These are phyloP conservation scores for Garcia nutans DNA, from an alignment of 345 rosid genomes.

Conservation along the genomic window DNA sequence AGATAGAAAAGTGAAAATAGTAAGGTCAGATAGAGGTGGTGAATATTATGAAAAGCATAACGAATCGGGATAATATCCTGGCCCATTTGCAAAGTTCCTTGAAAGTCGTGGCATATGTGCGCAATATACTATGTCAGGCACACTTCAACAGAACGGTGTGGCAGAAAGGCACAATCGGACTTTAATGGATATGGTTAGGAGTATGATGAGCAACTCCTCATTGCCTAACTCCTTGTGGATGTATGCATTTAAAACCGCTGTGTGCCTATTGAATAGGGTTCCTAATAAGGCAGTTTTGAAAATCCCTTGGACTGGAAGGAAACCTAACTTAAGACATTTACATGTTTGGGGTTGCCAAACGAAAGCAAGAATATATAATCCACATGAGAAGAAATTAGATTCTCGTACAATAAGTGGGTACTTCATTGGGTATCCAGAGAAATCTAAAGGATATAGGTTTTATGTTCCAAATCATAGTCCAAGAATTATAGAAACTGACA, in stretches of 20 bases:
- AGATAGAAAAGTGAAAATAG: background rate
- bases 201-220: background rate
- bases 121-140: too few relatives aligned
- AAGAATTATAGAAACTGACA: constrained; percentile 7
- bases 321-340: too few relatives aligned
- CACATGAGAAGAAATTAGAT: too few relatives aligned
- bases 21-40: background rate
- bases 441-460: background rate
- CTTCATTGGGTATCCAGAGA: too few relatives aligned
- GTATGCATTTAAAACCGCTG: background rate
- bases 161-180: too few relatives aligned
- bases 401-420: too few relatives aligned
- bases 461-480: constrained; percentile 10
- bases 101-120: background rate
- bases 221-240: background rate
- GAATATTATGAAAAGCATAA: background rate
- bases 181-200: too few relatives aligned
- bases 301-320: background rate
- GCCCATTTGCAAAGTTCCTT: background rate
- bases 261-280: background rate
- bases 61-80: background rate
- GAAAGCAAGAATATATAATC: too few relatives aligned
- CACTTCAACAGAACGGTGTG: too few relatives aligned
- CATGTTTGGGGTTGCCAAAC: too few relatives aligned
- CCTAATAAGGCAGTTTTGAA: background rate